Percentiles rank a stretch among this genome's conserved stretches.
Evolutionary conservation across 495 filamentous ascomycete species (phyloP).

Genomic region (Apodospora peruviana): DNA sequence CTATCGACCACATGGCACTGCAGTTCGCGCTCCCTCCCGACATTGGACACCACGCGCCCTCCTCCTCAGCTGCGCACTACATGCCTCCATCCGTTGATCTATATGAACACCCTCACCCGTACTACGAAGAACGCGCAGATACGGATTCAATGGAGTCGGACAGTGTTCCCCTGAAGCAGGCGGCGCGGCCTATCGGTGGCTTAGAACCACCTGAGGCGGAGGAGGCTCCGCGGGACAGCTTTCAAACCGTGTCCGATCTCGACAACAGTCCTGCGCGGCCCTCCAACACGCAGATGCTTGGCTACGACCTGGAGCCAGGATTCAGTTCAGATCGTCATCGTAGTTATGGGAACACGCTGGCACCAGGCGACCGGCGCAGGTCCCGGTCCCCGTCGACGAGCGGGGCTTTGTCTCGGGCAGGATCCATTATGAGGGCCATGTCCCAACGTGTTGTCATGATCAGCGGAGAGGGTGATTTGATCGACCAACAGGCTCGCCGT

Average conservation of each 20-base stretch:
- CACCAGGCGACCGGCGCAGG: conserved; percentile 36
- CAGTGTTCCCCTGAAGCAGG: conserved; percentile 56
- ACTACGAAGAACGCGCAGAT: conserved; percentile 48
- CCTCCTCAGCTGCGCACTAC: conserved; percentile 14
- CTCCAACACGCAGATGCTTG: conserved; percentile 41
- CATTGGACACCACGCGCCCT: conserved; percentile 23
- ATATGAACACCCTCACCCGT: conserved; percentile 34
- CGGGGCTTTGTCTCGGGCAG: conserved; percentile 67
- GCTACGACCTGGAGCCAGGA: conserved; percentile 49
- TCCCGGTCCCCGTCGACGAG: conserved; percentile 56
- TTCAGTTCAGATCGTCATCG: conserved; percentile 32
- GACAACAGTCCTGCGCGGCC: conserved; percentile 32
- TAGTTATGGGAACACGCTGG: conserved; percentile 44
- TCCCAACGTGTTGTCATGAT: conserved; percentile 97
- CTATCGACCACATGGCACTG: conserved; percentile 40
- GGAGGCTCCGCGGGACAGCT: conserved; percentile 56
- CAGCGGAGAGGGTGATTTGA: conserved; percentile 73
- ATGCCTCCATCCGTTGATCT: conserved; percentile 28
- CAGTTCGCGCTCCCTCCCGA: conserved; percentile 46
- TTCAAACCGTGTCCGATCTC: conserved; percentile 53
- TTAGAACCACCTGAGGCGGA: conserved; percentile 42
- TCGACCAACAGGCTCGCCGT: conserved; percentile 68
- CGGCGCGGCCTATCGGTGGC: conserved; percentile 62
- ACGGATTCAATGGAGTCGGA: conserved; percentile 66
- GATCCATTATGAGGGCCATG: conserved; percentile 92